A percentile compares a stretch with the other conserved stretches of the same genome.
These are phyloP conservation scores for Hirsutella rhossiliensis DNA, from an alignment of 2,329 filamentous ascomycete species.

Conservation along the genomic window DNA sequence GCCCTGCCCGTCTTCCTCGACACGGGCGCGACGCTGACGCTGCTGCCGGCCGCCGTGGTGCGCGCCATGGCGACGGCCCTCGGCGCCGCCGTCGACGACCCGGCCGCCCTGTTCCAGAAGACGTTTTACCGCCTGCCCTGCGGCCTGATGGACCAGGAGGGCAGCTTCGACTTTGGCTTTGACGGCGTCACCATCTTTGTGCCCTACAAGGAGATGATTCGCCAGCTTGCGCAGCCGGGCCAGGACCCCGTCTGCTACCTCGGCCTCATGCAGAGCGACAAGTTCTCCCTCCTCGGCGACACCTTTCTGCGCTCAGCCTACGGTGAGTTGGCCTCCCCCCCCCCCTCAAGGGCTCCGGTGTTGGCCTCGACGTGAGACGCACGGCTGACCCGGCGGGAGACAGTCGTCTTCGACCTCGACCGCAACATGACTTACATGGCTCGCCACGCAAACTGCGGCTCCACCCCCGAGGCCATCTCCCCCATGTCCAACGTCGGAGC, in stretches of 20 bases:
- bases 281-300: conserved; percentile 39
- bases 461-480: conserved; percentile 8
- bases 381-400: background rate
- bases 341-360: background rate
- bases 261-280: conserved; percentile 33
- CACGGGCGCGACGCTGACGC: conserved; percentile 56
- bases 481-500: conserved; percentile 4
- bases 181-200: conserved; percentile 33
- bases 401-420: conserved; percentile 40
- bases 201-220: conserved; percentile 35
- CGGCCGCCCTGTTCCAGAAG: conserved; percentile 20
- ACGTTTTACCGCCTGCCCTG: conserved; percentile 37
- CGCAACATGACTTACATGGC: conserved; percentile 35
- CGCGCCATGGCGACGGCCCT: conserved; percentile 36
- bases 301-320: conserved; percentile 42
- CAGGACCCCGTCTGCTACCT: conserved; percentile 26
- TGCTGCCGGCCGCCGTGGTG: conserved; percentile 48
- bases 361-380: background rate
- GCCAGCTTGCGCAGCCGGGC: conserved; percentile 11
- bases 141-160: conserved; percentile 22
- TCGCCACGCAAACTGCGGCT: conserved; percentile 37
- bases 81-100: conserved; percentile 14
- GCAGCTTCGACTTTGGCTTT: conserved; percentile 37
- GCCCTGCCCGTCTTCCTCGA: conserved; percentile 52
- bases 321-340: conserved; percentile 17